Conservation (phyloP, 2,329 filamentous ascomycete species). For the Coniosporium tulheliwenetii region DNA sequence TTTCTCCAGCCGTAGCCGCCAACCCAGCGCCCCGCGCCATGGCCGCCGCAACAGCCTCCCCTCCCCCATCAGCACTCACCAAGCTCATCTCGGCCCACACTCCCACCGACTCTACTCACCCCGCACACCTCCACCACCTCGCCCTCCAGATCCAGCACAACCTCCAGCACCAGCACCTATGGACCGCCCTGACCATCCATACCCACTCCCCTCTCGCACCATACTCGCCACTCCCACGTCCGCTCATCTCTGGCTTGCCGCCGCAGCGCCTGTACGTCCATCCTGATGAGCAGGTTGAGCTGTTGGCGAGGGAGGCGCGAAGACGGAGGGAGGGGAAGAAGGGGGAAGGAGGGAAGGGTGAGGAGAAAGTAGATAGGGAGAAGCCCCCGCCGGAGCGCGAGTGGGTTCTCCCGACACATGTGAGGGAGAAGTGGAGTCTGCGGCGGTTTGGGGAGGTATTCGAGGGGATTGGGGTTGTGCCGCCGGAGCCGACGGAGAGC, state of each 20-base stretch:
- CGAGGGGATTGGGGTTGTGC: constrained; percentile 34
- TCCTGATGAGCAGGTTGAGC: constrained; percentile 65
- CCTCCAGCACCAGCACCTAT: constrained; percentile 60
- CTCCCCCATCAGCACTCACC: constrained; percentile 7
- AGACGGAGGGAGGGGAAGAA: constrained; percentile 23
- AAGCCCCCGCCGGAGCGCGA: constrained; percentile 36
- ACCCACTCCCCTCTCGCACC: constrained; percentile 23
- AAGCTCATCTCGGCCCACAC: constrained; percentile 4
- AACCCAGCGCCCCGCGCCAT: not conserved
- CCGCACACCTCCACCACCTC: constrained; percentile 27
- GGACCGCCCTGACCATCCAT: constrained; percentile 46
- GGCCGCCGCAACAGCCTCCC: not conserved
- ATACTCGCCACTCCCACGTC: constrained; percentile 33
- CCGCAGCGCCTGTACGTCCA: constrained; percentile 62
- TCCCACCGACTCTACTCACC: constrained; percentile 2
- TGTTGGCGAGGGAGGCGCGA: constrained; percentile 43
- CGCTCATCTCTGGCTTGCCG: constrained; percentile 57
- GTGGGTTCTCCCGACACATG: constrained; percentile 62
- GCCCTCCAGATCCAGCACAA: constrained; percentile 51
- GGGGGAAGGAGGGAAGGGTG: constrained; percentile 15
- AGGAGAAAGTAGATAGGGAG: not conserved
- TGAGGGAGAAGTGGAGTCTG: constrained; percentile 59
- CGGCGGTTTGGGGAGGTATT: constrained; percentile 53
- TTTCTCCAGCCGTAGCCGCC: no score
- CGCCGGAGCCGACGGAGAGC: constrained; percentile 17